Conservation (phyloP, 148 eudicot species). For the Camellia lanceoleosa region DNA sequence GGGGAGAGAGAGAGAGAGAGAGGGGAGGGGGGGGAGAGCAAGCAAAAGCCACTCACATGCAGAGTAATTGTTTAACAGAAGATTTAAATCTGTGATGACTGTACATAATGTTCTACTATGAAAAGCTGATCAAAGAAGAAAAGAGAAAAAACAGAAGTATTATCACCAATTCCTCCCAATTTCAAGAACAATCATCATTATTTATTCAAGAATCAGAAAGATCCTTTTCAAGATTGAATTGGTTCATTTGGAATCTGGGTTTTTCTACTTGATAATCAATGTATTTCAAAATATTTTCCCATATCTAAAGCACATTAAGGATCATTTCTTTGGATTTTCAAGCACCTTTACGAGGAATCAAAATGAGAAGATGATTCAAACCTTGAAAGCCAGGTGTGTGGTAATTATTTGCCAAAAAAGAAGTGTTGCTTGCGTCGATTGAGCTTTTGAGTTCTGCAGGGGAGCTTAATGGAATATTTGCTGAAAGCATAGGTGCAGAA, state of each 20-base stretch:
- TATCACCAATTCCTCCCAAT: neutral
- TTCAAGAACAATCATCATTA: neutral
- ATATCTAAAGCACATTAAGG: neutral
- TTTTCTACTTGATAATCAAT: no score
- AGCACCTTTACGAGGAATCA: neutral
- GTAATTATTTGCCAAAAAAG: conserved; percentile 46
- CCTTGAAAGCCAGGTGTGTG: conserved; percentile 55
- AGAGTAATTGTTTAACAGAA: neutral
- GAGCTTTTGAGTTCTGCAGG: conserved; percentile 37
- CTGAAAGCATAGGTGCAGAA: conserved; percentile 43
- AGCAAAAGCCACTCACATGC: neutral
- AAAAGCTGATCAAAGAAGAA: neutral
- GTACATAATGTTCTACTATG: neutral
- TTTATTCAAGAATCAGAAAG: neutral
- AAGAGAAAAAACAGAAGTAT: no score
- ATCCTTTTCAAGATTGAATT: no score
- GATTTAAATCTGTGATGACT: neutral
- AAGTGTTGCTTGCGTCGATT: conserved; percentile 29
- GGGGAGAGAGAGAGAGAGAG: no score
- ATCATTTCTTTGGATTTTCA: neutral
- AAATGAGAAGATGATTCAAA: conserved; percentile 19
- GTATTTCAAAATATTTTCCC: neutral
- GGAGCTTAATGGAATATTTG: conserved; percentile 40
- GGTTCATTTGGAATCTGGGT: no score
- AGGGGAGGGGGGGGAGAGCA: no score